A percentile compares a stretch with the other conserved stretches of the same genome.
phyloP scores from a whole-genome alignment of 495 filamentous ascomycete species.

The Penicillium parvum region DNA sequence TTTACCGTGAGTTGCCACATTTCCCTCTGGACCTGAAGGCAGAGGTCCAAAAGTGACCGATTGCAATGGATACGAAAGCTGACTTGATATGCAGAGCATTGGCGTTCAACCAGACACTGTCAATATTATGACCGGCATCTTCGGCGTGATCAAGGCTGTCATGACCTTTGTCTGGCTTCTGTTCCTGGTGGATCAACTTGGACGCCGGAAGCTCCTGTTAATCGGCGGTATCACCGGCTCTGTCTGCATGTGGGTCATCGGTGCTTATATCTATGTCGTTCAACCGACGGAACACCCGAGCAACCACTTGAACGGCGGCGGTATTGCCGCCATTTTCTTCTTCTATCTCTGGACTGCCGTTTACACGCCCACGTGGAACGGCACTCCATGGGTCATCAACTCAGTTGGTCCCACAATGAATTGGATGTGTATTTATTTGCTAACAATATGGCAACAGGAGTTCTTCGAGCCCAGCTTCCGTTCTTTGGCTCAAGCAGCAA shows the following conservation, averaged over 20 bases:
- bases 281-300: conserved; percentile 42
- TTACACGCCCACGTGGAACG: conserved; percentile 72
- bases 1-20: conserved; percentile 45
- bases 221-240: conserved; percentile 65
- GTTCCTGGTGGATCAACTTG: conserved; percentile 67
- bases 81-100: conserved; percentile 27
- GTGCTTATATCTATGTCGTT: conserved; percentile 58
- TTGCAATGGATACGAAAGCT: background rate
- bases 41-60: no score
- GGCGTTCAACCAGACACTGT: conserved; percentile 42
- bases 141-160: conserved; percentile 49
- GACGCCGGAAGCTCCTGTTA: conserved; percentile 63
- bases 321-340: conserved; percentile 68
- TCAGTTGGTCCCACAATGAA: background rate
- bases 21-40: no score
- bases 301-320: conserved; percentile 44
- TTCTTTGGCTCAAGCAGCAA: conserved; percentile 63
- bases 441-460: conserved; percentile 36
- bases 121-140: conserved; percentile 47
- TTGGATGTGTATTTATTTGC: background rate
- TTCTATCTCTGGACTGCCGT: conserved; percentile 75
- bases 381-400: conserved; percentile 53
- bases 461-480: conserved; percentile 60
- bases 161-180: conserved; percentile 60
- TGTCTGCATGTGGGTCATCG: conserved; percentile 71